phyloP scores from a whole-genome alignment of 2,329 filamentous ascomycete genomes.

The Apiospora hydei region DNA sequence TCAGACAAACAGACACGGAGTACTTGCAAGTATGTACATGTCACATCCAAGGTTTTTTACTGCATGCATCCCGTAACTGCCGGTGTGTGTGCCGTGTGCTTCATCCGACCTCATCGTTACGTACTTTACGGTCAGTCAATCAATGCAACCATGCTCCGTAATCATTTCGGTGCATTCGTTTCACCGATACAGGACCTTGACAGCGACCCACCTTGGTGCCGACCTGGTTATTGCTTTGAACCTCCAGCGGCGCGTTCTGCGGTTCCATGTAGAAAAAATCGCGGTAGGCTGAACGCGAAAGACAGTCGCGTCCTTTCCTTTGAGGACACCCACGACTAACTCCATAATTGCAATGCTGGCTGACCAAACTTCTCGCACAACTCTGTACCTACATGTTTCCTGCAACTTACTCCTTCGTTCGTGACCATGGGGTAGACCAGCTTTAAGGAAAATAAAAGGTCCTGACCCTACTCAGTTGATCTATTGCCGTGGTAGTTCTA shows the following conservation, averaged over 20 bases:
- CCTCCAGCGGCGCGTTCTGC: neutral
- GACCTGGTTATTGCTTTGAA: neutral
- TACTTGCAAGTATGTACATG: neutral
- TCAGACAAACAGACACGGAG: too few species aligned
- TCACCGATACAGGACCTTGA: slow-evolving; percentile 15
- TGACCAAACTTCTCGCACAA: neutral
- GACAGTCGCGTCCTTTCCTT: neutral
- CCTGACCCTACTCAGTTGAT: too few species aligned
- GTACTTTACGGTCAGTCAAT: slow-evolving; percentile 16
- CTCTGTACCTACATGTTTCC: neutral
- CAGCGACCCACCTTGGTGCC: neutral
- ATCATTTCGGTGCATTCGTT: slow-evolving; percentile 16
- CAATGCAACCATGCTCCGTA: slow-evolving; percentile 17
- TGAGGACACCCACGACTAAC: too few species aligned
- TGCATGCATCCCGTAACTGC: slow-evolving; percentile 8
- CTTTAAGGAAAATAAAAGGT: neutral
- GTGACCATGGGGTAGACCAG: neutral
- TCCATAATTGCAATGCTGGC: neutral
- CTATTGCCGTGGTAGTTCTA: neutral
- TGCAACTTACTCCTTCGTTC: neutral
- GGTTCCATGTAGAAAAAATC: neutral
- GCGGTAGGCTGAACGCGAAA: neutral
- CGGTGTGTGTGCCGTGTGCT: neutral
- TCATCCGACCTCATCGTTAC: neutral
- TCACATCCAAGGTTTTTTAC: neutral